A percentile compares a stretch with the other conserved stretches of the same genome.
Evolutionary conservation across 2,329 filamentous ascomycete species (phyloP).

Genomic region (Penicillium sp.): DNA sequence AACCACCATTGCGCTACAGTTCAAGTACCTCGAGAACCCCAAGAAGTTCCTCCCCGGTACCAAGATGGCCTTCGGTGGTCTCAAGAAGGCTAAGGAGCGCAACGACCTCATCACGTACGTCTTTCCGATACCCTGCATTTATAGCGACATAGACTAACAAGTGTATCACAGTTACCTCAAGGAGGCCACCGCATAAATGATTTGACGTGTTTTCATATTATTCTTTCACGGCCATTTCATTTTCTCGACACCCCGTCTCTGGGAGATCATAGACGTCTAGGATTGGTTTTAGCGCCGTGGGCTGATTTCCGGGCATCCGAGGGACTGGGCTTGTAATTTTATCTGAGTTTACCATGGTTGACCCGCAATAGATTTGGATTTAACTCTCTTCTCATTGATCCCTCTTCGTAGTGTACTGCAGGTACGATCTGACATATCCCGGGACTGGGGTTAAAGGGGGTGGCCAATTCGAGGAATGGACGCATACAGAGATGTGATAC

Average conservation of each 20-base stretch:
- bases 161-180: constrained; percentile 37
- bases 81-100: constrained; percentile 99
- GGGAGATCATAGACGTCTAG: constrained; percentile 20
- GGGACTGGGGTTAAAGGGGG: not conserved
- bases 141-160: constrained; percentile 15
- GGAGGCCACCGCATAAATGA: constrained; percentile 37
- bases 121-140: not conserved
- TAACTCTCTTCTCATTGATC: constrained; percentile 16
- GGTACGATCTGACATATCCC: not conserved
- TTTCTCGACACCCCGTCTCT: constrained; percentile 20
- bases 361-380: constrained; percentile 35
- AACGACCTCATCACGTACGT: constrained; percentile 97
- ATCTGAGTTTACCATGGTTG: constrained; percentile 33
- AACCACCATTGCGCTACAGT: constrained; percentile 53
- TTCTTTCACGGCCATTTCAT: constrained; percentile 16
- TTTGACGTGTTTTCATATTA: constrained; percentile 19
- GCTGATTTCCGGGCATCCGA: constrained; percentile 25
- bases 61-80: constrained; percentile 99
- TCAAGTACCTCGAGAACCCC: constrained; percentile 99
- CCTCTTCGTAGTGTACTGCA: not conserved
- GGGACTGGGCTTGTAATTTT: constrained; percentile 41
- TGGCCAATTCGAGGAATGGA: not conserved
- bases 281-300: constrained; percentile 24
- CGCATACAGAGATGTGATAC: not conserved
- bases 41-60: constrained; percentile 99